Evolutionary conservation across 2,329 filamentous ascomycete species (phyloP).

Genomic region (Aspergillus sp.): DNA sequence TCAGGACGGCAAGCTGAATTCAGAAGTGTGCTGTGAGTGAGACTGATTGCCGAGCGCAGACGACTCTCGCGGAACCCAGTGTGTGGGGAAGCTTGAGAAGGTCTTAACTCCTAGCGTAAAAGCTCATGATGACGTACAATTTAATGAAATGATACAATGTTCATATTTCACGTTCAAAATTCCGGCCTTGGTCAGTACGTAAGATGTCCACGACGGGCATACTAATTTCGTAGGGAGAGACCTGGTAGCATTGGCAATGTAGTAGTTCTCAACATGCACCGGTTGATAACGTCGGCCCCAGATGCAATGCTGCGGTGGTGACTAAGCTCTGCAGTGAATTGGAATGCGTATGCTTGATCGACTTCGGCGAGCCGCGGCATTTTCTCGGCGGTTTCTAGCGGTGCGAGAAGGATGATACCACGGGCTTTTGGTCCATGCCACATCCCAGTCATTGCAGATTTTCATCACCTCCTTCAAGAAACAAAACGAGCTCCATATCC

Average conservation of each 20-base stretch:
- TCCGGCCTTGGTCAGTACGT: no score
- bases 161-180: neutral
- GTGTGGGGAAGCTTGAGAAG: slow-evolving; percentile 7
- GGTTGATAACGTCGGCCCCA: neutral
- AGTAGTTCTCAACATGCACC: neutral
- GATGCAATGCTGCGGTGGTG: neutral
- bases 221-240: neutral
- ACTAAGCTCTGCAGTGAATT: slow-evolving; percentile 3
- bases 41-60: slow-evolving; percentile 14
- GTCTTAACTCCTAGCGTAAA: slow-evolving; percentile 22
- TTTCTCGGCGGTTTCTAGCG: neutral
- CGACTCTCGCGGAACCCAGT: slow-evolving; percentile 4
- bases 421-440: neutral
- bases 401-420: neutral
- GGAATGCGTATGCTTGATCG: neutral
- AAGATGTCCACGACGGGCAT: neutral
- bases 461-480: no score
- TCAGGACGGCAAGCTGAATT: slow-evolving; percentile 34
- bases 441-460: neutral
- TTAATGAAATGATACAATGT: slow-evolving; percentile 31
- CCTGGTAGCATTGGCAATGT: no score
- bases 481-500: neutral
- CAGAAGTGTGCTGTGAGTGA: slow-evolving; percentile 39
- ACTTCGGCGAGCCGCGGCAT: slow-evolving; percentile 3
- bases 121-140: slow-evolving; percentile 31